These are phyloP conservation scores for Phytophthora quininea DNA, from an alignment of 352 stramenopile species.

Conservation along the genomic window DNA sequence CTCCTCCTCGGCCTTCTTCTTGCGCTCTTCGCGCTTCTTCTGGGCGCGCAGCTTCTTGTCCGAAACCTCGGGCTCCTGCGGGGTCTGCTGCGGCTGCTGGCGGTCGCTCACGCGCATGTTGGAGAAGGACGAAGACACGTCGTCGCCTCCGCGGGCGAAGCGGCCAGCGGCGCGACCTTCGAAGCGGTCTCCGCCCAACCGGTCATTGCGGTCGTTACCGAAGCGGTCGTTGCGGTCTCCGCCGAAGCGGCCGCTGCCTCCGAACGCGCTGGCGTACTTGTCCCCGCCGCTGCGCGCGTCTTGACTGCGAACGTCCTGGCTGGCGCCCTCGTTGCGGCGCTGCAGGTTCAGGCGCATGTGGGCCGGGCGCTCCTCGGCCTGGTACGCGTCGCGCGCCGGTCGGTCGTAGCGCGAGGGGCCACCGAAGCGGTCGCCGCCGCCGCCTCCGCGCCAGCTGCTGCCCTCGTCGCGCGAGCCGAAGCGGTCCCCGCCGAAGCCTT, in stretches of 20 bases:
- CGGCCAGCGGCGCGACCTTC: slow-evolving; percentile 19
- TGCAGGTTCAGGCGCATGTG: slow-evolving; percentile 81
- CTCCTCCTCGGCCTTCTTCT: slow-evolving; percentile 86
- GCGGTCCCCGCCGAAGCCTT: slow-evolving; percentile 26
- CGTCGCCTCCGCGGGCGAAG: slow-evolving; percentile 38
- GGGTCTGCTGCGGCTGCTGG: slow-evolving; percentile 24
- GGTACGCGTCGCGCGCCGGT: slow-evolving; percentile 59
- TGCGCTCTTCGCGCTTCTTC: slow-evolving; percentile 76
- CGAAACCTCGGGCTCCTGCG: slow-evolving; percentile 21
- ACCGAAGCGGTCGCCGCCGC: slow-evolving; percentile 12
- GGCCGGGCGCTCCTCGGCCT: slow-evolving; percentile 66
- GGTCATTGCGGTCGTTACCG: slow-evolving; percentile 24
- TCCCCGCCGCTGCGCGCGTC: slow-evolving; percentile 47
- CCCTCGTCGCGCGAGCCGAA: slow-evolving; percentile 20
- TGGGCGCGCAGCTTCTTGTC: slow-evolving; percentile 68
- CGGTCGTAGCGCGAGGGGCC: slow-evolving; percentile 72
- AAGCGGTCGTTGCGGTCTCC: slow-evolving; percentile 19
- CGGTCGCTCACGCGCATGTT: slow-evolving; percentile 50
- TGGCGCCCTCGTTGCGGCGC: slow-evolving; percentile 43
- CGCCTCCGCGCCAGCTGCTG: slow-evolving; percentile 44
- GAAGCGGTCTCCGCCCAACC: slow-evolving; percentile 34
- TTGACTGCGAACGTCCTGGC: slow-evolving; percentile 9
- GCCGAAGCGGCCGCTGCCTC: slow-evolving; percentile 37
- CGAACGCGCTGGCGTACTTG: slow-evolving; percentile 64
- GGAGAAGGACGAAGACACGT: slow-evolving; percentile 45